These are phyloP conservation scores for Boletus tylopilopsis DNA, from an alignment of 768 basidiomycete genomes.

Conservation along the genomic window DNA sequence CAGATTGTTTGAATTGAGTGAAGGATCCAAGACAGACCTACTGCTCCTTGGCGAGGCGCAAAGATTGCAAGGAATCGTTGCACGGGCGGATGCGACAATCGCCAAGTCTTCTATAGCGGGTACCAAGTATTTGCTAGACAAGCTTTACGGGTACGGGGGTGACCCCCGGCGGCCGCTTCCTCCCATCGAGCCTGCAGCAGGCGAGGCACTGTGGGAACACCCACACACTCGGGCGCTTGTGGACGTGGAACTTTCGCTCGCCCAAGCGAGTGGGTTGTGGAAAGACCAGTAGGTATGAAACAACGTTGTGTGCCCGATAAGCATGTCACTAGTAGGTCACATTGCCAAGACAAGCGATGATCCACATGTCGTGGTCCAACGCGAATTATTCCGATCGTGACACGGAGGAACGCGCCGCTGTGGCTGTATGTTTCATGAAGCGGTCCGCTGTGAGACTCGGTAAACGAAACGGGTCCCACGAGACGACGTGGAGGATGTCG, in stretches of 20 bases:
- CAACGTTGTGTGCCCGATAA: background rate
- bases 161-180: constrained; percentile 73
- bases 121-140: constrained; percentile 77
- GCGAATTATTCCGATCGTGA: constrained; percentile 1
- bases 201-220: constrained; percentile 66
- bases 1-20: constrained; percentile 61
- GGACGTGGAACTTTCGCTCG: constrained; percentile 55
- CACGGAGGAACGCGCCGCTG: background rate
- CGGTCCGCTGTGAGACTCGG: constrained; percentile 14
- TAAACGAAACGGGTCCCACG: constrained; percentile 10
- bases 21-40: constrained; percentile 50
- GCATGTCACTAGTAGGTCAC: no score
- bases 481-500: constrained; percentile 15
- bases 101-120: constrained; percentile 74
- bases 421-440: background rate
- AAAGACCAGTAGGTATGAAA: background rate
- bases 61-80: constrained; percentile 74
- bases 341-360: background rate
- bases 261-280: constrained; percentile 25
- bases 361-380: background rate
- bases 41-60: constrained; percentile 64
- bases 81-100: constrained; percentile 77
- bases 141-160: constrained; percentile 78
- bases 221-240: constrained; percentile 68
- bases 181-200: constrained; percentile 54